Evolutionary conservation across 306 rosid species (phyloP).

Genomic region (Prunus kanzakura): DNA sequence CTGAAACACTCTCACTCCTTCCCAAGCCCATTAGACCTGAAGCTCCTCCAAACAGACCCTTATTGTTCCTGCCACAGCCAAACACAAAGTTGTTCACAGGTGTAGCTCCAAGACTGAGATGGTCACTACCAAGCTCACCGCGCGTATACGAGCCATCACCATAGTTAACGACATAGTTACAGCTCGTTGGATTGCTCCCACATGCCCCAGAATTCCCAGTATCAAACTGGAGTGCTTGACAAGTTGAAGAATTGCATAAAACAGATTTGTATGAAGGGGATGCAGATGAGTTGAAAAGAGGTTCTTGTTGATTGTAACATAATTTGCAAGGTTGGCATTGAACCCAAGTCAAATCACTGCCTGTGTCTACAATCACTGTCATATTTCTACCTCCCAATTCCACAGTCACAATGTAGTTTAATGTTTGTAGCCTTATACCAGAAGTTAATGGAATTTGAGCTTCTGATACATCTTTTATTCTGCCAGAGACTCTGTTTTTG

Average conservation of each 20-base stretch:
- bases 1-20: constrained; percentile 57
- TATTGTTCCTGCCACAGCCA: constrained; percentile 80
- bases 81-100: constrained; percentile 44
- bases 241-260: constrained; percentile 55
- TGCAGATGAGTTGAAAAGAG: constrained; percentile 58
- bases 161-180: constrained; percentile 57
- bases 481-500: constrained; percentile 20
- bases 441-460: constrained; percentile 67
- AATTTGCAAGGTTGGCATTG: constrained; percentile 77
- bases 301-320: constrained; percentile 72
- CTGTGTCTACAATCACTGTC: constrained; percentile 83
- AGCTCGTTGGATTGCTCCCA: constrained; percentile 24
- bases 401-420: constrained; percentile 75
- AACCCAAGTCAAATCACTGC: constrained; percentile 87
- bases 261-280: constrained; percentile 59
- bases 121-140: constrained; percentile 57
- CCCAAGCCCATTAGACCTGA: constrained; percentile 84
- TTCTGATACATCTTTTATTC: constrained; percentile 30
- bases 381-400: constrained; percentile 51
- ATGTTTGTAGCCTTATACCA: constrained; percentile 54
- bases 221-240: constrained; percentile 43
- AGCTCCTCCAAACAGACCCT: constrained; percentile 76
- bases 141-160: constrained; percentile 75
- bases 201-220: constrained; percentile 54
- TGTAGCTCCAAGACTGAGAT: constrained; percentile 47